Base-by-base conservation (phyloP, 2,329 filamentous ascomycete genomes). In the Epichloe elymi region DNA sequence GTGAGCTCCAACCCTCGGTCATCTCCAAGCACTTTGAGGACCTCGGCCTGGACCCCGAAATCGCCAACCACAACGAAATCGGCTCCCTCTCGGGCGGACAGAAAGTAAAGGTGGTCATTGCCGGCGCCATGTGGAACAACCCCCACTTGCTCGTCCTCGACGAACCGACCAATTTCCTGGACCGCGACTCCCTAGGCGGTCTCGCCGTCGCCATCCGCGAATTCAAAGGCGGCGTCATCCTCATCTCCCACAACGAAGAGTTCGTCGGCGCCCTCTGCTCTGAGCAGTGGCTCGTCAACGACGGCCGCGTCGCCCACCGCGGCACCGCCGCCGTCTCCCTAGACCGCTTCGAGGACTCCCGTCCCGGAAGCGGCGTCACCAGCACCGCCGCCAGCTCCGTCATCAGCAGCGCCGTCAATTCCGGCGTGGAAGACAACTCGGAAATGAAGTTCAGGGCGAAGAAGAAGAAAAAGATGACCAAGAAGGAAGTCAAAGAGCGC, bases 181-280 rank as follows among this genome's bases (percentile, higher is more conserved):
- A 98, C 65, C 89, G 93, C 61, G 93, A 98, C 72, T 95, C 90
- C 15, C 83, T 98, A 17, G 94, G 93, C 64, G 93, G 91, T 68
- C 80, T 98, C 51, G 90, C 93, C n/a, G 89, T 95, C 40, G 93
- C 93, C 58, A 97, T 98, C 63, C 88, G 90, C 59, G 93, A 97
- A 65, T 98, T 94, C 81, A 94, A 89, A 74, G 93, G 93, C 59
- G 93, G 93, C 68, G 93, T 98, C 2, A 90, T 98, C 57, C 95
- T 98, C 83, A 98, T 98, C 70, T 96, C 90, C 55, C 93, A 98
- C 73, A 97, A 98, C 79, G 90, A 97, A 65, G 93, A 98, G 69
- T 98, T 98, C 63, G 90, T 98, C 48, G 90, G 91, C 53, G 91
- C 91, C 3, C 82, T 98, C 11, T 93, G 93, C 70, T 87, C 86